A percentile compares a stretch with the other conserved stretches of the same genome.
phyloP scores from a whole-genome alignment of 257 asterid genomes.

The Nicotiana tabacum region DNA sequence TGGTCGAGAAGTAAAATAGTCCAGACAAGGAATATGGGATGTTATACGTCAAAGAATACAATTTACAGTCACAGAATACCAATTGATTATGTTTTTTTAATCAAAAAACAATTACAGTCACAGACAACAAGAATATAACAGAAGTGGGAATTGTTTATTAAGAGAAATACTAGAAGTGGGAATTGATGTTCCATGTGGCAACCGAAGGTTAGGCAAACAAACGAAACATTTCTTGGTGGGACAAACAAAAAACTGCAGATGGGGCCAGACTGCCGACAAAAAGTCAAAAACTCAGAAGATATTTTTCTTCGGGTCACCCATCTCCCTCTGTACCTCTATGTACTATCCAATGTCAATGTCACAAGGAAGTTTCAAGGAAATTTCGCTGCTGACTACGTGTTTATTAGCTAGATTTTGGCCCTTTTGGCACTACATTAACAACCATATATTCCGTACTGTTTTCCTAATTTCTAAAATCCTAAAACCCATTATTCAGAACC shows the following conservation, averaged over 20 bases:
- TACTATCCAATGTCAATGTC: conserved; percentile 18
- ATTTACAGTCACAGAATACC: not conserved
- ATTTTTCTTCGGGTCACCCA: not conserved
- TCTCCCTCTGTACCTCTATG: conserved; percentile 12
- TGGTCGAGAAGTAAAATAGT: not conserved
- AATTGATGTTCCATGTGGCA: not conserved
- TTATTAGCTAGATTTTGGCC: not conserved
- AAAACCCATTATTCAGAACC: not conserved
- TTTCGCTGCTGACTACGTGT: conserved; percentile 14
- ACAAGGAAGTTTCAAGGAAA: conserved; percentile 37
- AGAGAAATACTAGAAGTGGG: not conserved
- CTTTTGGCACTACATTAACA: not conserved
- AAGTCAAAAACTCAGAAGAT: not conserved
- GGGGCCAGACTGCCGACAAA: not conserved
- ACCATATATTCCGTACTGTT: not conserved
- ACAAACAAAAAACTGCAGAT: not conserved
- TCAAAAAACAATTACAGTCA: not conserved
- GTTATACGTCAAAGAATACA: not conserved
- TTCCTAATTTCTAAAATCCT: not conserved
- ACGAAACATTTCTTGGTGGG: not conserved
- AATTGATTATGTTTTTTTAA: too few relatives aligned
- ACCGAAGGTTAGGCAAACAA: not conserved
- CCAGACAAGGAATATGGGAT: not conserved
- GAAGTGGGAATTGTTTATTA: not conserved
- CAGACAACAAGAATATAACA: not conserved